phyloP scores from a whole-genome alignment of 2,329 filamentous ascomycete genomes.

The Tolypocladium paradoxum region DNA sequence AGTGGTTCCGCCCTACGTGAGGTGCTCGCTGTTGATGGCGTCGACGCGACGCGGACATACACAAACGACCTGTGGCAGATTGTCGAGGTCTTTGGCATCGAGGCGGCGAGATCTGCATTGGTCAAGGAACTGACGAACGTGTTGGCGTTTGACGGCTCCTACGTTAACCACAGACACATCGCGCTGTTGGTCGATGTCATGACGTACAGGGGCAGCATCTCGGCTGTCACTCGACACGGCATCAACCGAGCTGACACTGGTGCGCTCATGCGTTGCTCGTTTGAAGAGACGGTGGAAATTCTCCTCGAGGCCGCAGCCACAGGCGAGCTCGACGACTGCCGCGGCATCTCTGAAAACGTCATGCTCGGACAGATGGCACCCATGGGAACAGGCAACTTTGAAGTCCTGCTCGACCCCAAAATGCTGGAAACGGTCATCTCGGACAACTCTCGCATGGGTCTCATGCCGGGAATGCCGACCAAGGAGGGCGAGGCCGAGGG shows the following conservation, averaged over 20 bases:
- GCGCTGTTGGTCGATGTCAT: constrained; percentile 93
- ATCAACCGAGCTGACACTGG: constrained; percentile 98
- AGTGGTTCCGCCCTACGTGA: constrained; percentile 78
- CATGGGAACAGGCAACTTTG: constrained; percentile 93
- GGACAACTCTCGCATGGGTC: constrained; percentile 77
- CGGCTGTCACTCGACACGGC: constrained; percentile 93
- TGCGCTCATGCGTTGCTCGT: constrained; percentile 97
- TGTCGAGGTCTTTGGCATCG: constrained; percentile 90
- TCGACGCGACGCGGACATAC: constrained; percentile 76
- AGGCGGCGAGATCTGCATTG: constrained; percentile 79
- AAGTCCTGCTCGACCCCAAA: constrained; percentile 83
- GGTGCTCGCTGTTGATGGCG: constrained; percentile 77
- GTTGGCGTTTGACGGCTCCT: constrained; percentile 95
- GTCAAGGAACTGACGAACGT: constrained; percentile 85
- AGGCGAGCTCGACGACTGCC: constrained; percentile 93
- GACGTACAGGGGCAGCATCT: constrained; percentile 88
- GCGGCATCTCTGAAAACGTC: constrained; percentile 96
- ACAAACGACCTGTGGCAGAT: constrained; percentile 95
- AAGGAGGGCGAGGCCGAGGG: constrained; percentile 69
- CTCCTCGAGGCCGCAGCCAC: constrained; percentile 88
- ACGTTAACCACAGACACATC: constrained; percentile 97
- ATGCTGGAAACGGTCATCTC: constrained; percentile 94
- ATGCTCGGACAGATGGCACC: constrained; percentile 97
- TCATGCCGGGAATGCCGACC: constrained; percentile 68
- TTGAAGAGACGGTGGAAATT: constrained; percentile 98